phyloP scores from a whole-genome alignment of 192 early-diverging fungal species.

The Chytriomyces hyalinus region DNA sequence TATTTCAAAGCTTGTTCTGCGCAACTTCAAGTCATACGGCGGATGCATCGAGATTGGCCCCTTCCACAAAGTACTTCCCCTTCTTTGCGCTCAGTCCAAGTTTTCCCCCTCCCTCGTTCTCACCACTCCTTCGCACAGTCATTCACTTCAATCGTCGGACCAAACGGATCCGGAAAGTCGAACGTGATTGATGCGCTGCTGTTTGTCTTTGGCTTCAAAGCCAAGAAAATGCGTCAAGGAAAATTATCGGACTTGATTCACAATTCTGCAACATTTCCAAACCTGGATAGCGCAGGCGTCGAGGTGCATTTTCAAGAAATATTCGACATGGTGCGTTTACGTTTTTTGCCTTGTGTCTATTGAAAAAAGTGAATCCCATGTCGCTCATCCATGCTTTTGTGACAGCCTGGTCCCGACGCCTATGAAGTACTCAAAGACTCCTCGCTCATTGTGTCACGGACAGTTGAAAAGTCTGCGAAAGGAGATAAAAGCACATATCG shows the following conservation, averaged over 20 bases:
- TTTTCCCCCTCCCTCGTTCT: neutral
- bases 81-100: too few relatives aligned
- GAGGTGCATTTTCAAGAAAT: constrained; percentile 96
- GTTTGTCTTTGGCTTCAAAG: constrained; percentile 98
- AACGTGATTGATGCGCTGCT: constrained; percentile 97
- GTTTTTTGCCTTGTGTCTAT: neutral
- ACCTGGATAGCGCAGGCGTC: constrained; percentile 80
- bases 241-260: constrained; percentile 95
- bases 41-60: constrained; percentile 92
- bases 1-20: constrained; percentile 83
- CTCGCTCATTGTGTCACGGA: constrained; percentile 77
- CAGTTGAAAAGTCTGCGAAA: constrained; percentile 51
- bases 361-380: neutral
- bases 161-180: constrained; percentile 97
- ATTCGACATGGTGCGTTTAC: constrained; percentile 67
- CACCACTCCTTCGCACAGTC: constrained; percentile 49
- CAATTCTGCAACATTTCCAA: constrained; percentile 76
- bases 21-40: constrained; percentile 97
- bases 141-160: constrained; percentile 87
- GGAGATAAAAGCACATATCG: constrained; percentile 57
- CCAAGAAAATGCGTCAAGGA: constrained; percentile 96
- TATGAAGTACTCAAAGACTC: constrained; percentile 70
- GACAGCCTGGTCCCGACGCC: constrained; percentile 63
- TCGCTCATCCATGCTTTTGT: neutral
- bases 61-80: constrained; percentile 82